Conservation (phyloP, 2,329 filamentous ascomycete genomes). For the Byssochlamys sp. region DNA sequence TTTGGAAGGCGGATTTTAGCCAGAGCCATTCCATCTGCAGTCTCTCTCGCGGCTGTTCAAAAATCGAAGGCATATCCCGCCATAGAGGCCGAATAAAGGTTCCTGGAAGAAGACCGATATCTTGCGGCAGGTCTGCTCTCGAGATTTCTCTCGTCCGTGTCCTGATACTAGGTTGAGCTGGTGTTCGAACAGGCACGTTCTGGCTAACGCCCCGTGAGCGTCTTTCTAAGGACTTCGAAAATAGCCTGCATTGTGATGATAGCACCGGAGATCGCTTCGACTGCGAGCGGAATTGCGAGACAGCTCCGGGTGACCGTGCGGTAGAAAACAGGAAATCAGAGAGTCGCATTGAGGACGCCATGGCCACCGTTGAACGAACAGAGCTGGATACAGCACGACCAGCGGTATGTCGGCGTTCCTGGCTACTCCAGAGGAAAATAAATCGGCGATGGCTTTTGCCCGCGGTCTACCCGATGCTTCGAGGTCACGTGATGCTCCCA, state of each 20-base stretch:
- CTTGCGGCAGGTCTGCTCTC: slow-evolving; percentile 28
- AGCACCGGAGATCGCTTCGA: slow-evolving; percentile 4
- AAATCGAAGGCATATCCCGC: slow-evolving; percentile 32
- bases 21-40: slow-evolving; percentile 32
- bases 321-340: slow-evolving; percentile 13
- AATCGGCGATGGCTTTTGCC: not conserved
- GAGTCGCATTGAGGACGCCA: slow-evolving; percentile 23
- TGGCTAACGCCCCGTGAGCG: slow-evolving; percentile 10
- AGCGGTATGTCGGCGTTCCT: not conserved
- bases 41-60: slow-evolving; percentile 26
- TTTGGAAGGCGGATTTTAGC: slow-evolving; percentile 25
- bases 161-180: slow-evolving; percentile 31
- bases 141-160: slow-evolving; percentile 23
- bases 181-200: slow-evolving; percentile 18
- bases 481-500: not conserved
- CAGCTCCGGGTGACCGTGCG: slow-evolving; percentile 9
- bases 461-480: not conserved
- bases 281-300: slow-evolving; percentile 5
- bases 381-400: not conserved
- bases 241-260: slow-evolving; percentile 22
- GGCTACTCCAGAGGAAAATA: not conserved
- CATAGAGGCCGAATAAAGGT: slow-evolving; percentile 32
- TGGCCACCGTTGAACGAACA: slow-evolving; percentile 8
- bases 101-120: slow-evolving; percentile 38
- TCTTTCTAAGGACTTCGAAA: slow-evolving; percentile 23